phyloP scores from a whole-genome alignment of 1,139 yeast genomes.

The Geotrichum cucujoidarum region DNA sequence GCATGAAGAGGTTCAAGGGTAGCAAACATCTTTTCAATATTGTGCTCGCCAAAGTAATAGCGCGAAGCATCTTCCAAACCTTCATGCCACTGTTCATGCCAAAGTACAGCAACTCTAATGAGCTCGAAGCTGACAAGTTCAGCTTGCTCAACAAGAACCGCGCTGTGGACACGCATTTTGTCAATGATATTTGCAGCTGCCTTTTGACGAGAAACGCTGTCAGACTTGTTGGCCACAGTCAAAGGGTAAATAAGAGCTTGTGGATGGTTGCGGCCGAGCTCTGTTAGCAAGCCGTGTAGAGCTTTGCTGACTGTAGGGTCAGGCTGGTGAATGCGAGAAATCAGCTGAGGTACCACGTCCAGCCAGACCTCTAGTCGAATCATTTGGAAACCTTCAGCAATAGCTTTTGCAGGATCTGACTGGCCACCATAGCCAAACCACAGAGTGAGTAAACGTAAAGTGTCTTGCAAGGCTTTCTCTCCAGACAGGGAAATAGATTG shows the following conservation, averaged over 20 bases:
- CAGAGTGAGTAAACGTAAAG: constrained; percentile 77
- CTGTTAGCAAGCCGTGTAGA: constrained; percentile 73
- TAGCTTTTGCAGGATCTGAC: constrained; percentile 84
- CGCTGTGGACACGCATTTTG: constrained; percentile 84
- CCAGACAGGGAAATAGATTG: constrained; percentile 86
- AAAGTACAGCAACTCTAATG: constrained; percentile 87
- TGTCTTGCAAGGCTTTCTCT: constrained; percentile 87
- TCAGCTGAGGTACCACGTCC: constrained; percentile 90
- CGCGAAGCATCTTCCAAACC: constrained; percentile 96
- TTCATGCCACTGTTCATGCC: constrained; percentile 99
- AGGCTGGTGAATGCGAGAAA: constrained; percentile 94
- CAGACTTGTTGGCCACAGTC: constrained; percentile 94
- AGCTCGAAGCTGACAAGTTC: constrained; percentile 91
- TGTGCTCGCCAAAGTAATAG: constrained; percentile 88
- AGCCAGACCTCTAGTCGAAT: constrained; percentile 91
- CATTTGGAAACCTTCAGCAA: constrained; percentile 86
- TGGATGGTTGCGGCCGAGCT: constrained; percentile 91
- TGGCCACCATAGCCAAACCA: constrained; percentile 97
- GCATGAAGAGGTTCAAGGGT: constrained; percentile 83
- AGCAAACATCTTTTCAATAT: constrained; percentile 89
- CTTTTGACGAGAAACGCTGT: constrained; percentile 78
- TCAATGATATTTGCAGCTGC: constrained; percentile 92
- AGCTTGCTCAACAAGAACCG: constrained; percentile 82
- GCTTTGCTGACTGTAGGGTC: constrained; percentile 78
- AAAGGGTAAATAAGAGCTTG: constrained; percentile 94